A percentile compares a stretch with the other conserved stretches of the same genome.
Evolutionary conservation across 78 protist genomes (phyloP).

Genomic region (Dictyostelium citrinum): DNA sequence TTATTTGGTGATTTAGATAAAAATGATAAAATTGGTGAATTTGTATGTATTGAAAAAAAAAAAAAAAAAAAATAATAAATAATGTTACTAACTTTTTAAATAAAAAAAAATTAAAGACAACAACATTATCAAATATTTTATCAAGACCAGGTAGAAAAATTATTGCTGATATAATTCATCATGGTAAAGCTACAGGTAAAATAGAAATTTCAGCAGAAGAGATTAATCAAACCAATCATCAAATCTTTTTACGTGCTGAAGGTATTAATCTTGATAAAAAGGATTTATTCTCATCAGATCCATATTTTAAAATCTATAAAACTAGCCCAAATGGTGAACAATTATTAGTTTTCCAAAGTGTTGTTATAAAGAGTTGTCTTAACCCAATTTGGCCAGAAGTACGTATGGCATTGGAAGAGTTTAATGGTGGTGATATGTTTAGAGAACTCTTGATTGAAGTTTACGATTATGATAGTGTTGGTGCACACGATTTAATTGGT

Average conservation of each 20-base stretch:
- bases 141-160: not conserved
- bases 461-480: slow-evolving; percentile 79
- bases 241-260: not conserved
- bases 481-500: slow-evolving; percentile 85
- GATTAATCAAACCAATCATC: not conserved
- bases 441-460: slow-evolving; percentile 31
- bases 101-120: not conserved
- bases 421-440: slow-evolving; percentile 63
- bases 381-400: slow-evolving; percentile 62
- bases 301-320: slow-evolving; percentile 42
- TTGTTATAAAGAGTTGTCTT: not conserved
- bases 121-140: slow-evolving; percentile 9
- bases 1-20: not conserved
- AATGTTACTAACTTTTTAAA: too few relatives aligned
- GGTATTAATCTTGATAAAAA: not conserved
- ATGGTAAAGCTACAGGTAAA: not conserved
- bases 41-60: not conserved
- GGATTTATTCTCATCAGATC: slow-evolving; percentile 56
- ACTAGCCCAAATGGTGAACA: not conserved
- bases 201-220: slow-evolving; percentile 1
- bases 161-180: not conserved
- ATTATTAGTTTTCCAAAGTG: slow-evolving; percentile 17
- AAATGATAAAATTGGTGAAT: slow-evolving; percentile 63
- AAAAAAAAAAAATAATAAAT: too few relatives aligned
- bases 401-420: not conserved